Conservation (phyloP, 1,284 basidiomycete species). For the Melampsora allii-populina region DNA sequence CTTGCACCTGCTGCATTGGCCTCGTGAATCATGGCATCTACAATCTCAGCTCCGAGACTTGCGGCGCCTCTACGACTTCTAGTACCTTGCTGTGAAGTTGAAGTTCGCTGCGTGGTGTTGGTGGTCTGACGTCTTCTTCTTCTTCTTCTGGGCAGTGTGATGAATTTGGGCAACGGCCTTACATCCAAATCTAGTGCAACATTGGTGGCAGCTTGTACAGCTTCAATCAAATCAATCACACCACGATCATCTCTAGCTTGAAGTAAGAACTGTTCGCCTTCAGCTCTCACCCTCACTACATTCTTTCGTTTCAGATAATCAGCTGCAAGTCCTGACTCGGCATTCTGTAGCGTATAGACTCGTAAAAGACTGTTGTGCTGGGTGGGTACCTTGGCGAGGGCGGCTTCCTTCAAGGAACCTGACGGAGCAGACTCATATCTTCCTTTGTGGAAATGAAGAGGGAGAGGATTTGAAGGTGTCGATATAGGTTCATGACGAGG, state of each 20-base stretch:
- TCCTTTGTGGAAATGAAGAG: constrained; percentile 49
- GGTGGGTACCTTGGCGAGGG: constrained; percentile 43
- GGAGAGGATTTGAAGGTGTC: constrained; percentile 45
- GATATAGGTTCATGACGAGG: constrained; percentile 29
- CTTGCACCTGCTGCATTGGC: constrained; percentile 51
- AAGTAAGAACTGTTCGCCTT: constrained; percentile 94
- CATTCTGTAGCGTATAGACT: constrained; percentile 78
- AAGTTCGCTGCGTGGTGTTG: constrained; percentile 19
- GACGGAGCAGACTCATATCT: constrained; percentile 48
- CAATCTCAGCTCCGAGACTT: constrained; percentile 16
- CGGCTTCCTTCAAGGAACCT: constrained; percentile 44
- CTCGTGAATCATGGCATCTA: constrained; percentile 48
- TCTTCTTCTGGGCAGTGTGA: constrained; percentile 57
- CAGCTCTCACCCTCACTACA: constrained; percentile 86
- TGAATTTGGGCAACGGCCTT: constrained; percentile 77
- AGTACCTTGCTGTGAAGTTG: constrained; percentile 3
- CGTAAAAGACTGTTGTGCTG: constrained; percentile 55
- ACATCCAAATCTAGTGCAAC: constrained; percentile 86
- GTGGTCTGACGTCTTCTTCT: constrained; percentile 52
- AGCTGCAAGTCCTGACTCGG: constrained; percentile 82
- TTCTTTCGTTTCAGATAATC: constrained; percentile 93
- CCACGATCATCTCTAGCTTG: constrained; percentile 80
- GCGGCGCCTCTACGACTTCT: background rate
- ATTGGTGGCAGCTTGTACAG: constrained; percentile 88
- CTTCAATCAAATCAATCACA: constrained; percentile 96